phyloP scores from a whole-genome alignment of 2,329 filamentous ascomycete genomes.

The Trichoderma koningiopsis region DNA sequence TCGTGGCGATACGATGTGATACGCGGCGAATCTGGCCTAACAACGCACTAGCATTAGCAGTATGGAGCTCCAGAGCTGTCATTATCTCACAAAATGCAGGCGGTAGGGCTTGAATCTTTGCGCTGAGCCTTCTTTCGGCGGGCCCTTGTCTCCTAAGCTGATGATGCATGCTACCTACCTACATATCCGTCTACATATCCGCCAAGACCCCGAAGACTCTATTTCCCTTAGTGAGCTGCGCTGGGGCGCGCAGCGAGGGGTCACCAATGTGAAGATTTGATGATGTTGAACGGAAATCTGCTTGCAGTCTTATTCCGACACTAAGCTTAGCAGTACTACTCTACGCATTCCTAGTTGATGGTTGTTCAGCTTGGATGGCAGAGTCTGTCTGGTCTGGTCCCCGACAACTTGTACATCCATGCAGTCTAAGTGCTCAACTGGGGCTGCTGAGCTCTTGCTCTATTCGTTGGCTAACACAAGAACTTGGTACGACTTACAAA shows the following conservation, averaged over 20 bases:
- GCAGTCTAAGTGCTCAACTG: neutral
- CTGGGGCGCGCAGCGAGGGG: neutral
- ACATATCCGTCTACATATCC: neutral
- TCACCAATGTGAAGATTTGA: neutral
- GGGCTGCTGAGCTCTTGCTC: neutral
- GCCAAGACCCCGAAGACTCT: neutral
- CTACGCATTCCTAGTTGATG: neutral
- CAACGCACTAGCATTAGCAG: neutral
- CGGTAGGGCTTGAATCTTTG: neutral
- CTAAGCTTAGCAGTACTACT: neutral
- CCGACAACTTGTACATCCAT: neutral
- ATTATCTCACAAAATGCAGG: neutral
- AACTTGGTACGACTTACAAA: neutral
- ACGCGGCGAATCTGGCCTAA: neutral
- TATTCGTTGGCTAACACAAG: neutral
- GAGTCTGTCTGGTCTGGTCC: neutral
- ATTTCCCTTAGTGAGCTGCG: neutral
- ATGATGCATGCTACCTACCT: too few relatives aligned
- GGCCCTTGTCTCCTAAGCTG: neutral
- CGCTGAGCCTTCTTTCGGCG: neutral
- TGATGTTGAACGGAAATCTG: neutral
- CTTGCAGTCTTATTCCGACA: neutral
- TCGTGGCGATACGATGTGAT: neutral
- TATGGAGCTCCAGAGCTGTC: neutral
- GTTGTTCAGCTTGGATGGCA: neutral